phyloP scores from a whole-genome alignment of 140 eudicot species.

The Oenanthe javanica region DNA sequence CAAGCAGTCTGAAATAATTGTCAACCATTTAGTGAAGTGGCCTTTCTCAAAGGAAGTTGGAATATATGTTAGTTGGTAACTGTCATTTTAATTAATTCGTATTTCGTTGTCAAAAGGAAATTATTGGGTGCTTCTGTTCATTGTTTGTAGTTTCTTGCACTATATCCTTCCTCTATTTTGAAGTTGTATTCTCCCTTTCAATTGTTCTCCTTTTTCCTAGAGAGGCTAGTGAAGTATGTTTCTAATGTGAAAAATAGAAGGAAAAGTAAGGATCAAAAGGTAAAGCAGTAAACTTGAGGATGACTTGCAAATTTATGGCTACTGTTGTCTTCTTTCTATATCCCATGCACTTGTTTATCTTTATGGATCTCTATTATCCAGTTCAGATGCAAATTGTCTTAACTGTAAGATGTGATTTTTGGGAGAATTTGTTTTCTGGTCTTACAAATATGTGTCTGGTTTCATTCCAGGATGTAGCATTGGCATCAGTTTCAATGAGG shows the following conservation, averaged over 20 bases:
- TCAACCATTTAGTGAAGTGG: too few species aligned
- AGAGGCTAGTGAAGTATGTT: background rate
- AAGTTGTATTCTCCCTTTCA: background rate
- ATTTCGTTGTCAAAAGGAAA: background rate
- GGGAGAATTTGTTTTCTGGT: background rate
- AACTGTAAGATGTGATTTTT: background rate
- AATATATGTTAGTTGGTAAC: too few species aligned
- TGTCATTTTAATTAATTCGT: background rate
- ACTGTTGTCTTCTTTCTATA: background rate
- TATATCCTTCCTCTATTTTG: background rate
- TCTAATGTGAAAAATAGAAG: too few species aligned
- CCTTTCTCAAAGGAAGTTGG: too few species aligned
- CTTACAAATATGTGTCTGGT: background rate
- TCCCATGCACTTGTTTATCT: background rate
- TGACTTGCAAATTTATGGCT: background rate
- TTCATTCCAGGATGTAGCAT: constrained; percentile 60
- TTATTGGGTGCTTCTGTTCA: background rate
- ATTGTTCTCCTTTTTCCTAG: background rate
- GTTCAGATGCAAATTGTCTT: background rate
- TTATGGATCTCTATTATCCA: constrained; percentile 4
- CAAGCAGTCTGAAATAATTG: background rate
- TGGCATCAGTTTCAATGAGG: constrained; percentile 89
- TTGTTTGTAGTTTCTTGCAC: background rate
- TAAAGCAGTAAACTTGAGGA: background rate
- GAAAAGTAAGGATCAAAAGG: too few species aligned